A percentile compares a stretch with the other conserved stretches of the same genome.
phyloP scores from a whole-genome alignment of 2,329 filamentous ascomycete species.

The Neonectria ditissima region DNA sequence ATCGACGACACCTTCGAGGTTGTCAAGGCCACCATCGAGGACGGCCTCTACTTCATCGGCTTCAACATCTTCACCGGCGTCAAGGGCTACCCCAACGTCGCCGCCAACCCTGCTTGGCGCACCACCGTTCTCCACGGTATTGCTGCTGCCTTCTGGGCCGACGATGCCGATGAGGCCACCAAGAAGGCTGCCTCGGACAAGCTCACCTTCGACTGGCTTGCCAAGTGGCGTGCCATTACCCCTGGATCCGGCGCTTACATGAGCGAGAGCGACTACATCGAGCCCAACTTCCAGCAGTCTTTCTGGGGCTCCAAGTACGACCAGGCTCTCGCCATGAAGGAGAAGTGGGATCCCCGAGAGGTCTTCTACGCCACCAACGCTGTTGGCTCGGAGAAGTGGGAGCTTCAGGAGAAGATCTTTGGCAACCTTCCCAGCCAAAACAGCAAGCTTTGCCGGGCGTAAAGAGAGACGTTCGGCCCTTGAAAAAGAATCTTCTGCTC shows the following conservation, averaged over 20 bases:
- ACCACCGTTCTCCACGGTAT: constrained; percentile 29
- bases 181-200: constrained; percentile 27
- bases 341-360: constrained; percentile 57
- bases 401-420: constrained; percentile 45
- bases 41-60: constrained; percentile 31
- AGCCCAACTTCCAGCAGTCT: constrained; percentile 57
- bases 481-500: too few relatives aligned
- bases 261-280: constrained; percentile 64
- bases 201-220: constrained; percentile 26
- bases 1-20: constrained; percentile 25
- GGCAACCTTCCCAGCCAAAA: constrained; percentile 32
- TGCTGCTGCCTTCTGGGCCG: constrained; percentile 26
- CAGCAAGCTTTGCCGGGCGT: constrained; percentile 31
- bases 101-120: constrained; percentile 33
- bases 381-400: constrained; percentile 65
- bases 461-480: neutral
- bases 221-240: constrained; percentile 37
- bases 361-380: constrained; percentile 62
- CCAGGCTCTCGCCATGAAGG: constrained; percentile 58
- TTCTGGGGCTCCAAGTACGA: constrained; percentile 63
- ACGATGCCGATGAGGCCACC: constrained; percentile 19
- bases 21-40: constrained; percentile 29
- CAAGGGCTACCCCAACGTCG: constrained; percentile 26
- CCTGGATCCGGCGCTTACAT: constrained; percentile 60
- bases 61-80: constrained; percentile 31